phyloP scores from a whole-genome alignment of 805 yeast species.

The Suhomyces kilbournensis region DNA sequence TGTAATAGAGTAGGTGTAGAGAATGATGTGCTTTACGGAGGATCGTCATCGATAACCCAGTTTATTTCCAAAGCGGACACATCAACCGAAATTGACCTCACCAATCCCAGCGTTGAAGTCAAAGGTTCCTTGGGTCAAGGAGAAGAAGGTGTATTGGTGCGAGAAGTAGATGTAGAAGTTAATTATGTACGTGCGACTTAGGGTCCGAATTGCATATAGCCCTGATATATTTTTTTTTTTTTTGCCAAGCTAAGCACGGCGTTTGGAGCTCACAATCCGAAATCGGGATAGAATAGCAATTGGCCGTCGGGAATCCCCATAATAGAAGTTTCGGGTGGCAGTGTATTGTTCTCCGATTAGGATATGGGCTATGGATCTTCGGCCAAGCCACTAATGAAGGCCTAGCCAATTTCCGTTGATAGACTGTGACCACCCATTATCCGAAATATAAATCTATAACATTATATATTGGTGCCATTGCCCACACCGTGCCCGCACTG shows the following conservation, averaged over 20 bases:
- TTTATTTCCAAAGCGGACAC: constrained; percentile 41
- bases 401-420: neutral
- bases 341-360: neutral
- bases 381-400: neutral
- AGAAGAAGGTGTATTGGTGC: constrained; percentile 57
- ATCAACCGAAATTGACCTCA: constrained; percentile 30
- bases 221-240: neutral
- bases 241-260: neutral
- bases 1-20: constrained; percentile 83
- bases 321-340: neutral
- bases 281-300: neutral
- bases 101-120: constrained; percentile 51
- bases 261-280: neutral
- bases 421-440: neutral
- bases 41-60: constrained; percentile 56
- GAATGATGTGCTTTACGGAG: constrained; percentile 62
- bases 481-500: neutral
- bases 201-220: neutral
- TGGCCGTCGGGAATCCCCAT: neutral
- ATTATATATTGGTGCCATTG: neutral
- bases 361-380: neutral
- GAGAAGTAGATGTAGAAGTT: constrained; percentile 38
- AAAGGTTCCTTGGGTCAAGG: constrained; percentile 61
- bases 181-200: neutral
- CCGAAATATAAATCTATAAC: neutral